Conservation (phyloP, 1,284 basidiomycete species). For the Mixia osmundae region DNA sequence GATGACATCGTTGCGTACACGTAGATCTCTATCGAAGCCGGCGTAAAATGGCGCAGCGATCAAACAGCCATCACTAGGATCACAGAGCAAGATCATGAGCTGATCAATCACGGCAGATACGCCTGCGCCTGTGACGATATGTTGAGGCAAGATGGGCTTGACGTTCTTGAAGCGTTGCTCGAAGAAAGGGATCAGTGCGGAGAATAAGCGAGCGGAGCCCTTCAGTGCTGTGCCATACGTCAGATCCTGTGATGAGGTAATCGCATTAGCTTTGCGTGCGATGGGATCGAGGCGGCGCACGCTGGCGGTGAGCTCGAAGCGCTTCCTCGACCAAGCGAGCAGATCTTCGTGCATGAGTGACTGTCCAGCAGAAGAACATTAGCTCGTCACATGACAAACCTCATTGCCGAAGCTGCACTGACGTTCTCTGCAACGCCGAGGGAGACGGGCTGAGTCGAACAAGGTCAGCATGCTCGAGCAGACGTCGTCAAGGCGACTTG, state of each 20-base stretch:
- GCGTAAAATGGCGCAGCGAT: conserved; percentile 20
- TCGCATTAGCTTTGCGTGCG: background rate
- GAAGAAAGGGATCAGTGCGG: conserved; percentile 4
- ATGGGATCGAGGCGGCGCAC: conserved; percentile 1
- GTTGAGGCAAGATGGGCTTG: conserved; percentile 12
- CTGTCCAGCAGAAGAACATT: background rate
- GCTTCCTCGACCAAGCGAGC: conserved; percentile 17
- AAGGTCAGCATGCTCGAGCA: no score
- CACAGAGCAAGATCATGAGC: conserved; percentile 23
- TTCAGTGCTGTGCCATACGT: conserved; percentile 9
- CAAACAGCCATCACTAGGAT: conserved; percentile 24
- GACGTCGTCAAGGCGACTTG: no score
- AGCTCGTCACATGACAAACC: background rate
- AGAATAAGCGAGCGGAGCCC: conserved; percentile 9
- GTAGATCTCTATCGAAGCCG: conserved; percentile 16
- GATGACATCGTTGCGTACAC: conserved; percentile 14
- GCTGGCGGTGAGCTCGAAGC: conserved; percentile 14
- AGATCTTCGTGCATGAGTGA: conserved; percentile 12
- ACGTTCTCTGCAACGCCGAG: conserved; percentile 26
- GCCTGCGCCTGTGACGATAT: conserved; percentile 18
- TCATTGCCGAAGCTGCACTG: background rate
- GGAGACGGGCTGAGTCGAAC: no score
- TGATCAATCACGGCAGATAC: conserved; percentile 21
- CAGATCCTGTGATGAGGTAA: background rate
- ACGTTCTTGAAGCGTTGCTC: conserved; percentile 7